Base-by-base conservation (phyloP, 768 basidiomycete species). In the Tylopilus sp. region DNA sequence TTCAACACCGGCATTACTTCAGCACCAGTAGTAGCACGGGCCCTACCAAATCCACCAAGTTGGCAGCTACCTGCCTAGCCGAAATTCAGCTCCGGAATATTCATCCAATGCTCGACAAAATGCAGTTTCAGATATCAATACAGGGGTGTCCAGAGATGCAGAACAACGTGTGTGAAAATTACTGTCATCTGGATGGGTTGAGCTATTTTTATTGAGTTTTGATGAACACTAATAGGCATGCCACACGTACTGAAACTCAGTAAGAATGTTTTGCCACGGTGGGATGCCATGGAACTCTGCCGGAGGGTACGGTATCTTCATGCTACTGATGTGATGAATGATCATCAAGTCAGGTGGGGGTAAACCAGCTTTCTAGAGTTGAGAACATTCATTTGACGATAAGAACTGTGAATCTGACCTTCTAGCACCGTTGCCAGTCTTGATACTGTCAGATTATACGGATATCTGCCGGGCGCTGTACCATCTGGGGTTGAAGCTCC, bases 221-320 rank as follows among this genome's bases (percentile, higher is more conserved):
- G 7, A 16, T 43, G 50, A 11, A 34, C n/a, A n/a, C 33, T 44
- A 30, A 45, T 46, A 3, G 14, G 31, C 11, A 3, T 8, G 11
- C 8, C 22, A 42, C 12, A 71, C 86, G 70, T 64, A 91, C 90
- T 84, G 78, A 55, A 92, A 83, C 67, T 92, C 90, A 41, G 87
- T 88, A 37, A 92, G 71, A 50, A 85, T 76, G n/a, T 84, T 81
- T 60, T 92, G 90, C 89, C 90, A 92, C 16, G 90, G 90, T 17
- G 90, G 90, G 61, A 86, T 91, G 6, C 85, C 86, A 58, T 86
- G 72, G 21, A 91, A 72, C 65, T 91, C 87, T 46, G 85, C 68
- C 1, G 86, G 82, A 22, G 72, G 62, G 34, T 63, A 65, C 33
- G 71, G 67, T 33, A 66, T 67, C 44, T 61, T 68, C 13, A 71